Conservation (phyloP, 805 yeast genomes). For the Candida mattraensis region DNA sequence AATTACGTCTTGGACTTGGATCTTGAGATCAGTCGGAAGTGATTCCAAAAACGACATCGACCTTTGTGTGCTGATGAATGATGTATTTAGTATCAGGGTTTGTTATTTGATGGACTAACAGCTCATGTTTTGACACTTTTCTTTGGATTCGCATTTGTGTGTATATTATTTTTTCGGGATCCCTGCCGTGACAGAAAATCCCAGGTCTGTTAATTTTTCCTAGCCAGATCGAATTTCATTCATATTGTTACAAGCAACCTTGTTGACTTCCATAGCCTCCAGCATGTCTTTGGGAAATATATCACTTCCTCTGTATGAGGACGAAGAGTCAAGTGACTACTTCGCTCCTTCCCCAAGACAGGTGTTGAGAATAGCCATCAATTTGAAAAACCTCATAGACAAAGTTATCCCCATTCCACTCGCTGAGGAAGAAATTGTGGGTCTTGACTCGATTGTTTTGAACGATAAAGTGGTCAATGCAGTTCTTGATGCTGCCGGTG, state of each 20-base stretch:
- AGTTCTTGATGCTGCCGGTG: conserved; percentile 77
- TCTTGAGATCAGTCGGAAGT: conserved; percentile 28
- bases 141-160: conserved; percentile 1
- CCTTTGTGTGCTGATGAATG: no score
- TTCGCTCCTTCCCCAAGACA: conserved; percentile 63
- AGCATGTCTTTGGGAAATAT: conserved; percentile 8
- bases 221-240: no score
- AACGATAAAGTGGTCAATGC: conserved; percentile 58
- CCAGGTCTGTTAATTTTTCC: no score
- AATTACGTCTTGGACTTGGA: conserved; percentile 29
- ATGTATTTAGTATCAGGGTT: neutral
- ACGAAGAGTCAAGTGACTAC: conserved; percentile 35
- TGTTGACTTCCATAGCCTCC: no score
- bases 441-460: conserved; percentile 59
- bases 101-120: neutral
- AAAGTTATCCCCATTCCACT: conserved; percentile 67
- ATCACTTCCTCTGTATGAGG: conserved; percentile 26
- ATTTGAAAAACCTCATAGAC: conserved; percentile 73
- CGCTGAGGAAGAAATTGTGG: conserved; percentile 46
- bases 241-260: no score
- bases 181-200: no score
- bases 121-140: conserved; percentile 4
- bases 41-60: conserved; percentile 22
- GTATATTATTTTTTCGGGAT: no score
- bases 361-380: conserved; percentile 65